These are phyloP conservation scores for Exophiala dermatitidis DNA, from an alignment of 2,329 filamentous ascomycete species.

Conservation along the genomic window DNA sequence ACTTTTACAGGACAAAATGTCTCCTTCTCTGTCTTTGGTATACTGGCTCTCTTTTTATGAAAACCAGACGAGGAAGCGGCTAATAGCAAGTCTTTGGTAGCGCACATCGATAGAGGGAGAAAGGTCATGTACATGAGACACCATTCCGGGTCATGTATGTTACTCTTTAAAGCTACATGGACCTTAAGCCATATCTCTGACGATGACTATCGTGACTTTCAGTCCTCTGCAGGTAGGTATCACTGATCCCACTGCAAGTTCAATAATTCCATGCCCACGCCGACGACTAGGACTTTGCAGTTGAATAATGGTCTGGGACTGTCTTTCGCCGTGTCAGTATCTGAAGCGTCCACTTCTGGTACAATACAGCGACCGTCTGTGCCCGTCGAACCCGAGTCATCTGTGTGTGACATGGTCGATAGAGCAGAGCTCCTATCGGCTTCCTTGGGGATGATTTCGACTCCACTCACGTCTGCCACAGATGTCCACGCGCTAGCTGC, in stretches of 20 bases:
- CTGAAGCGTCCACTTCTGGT: background rate
- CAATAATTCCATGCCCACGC: constrained; percentile 24
- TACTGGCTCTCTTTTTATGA: too few relatives aligned
- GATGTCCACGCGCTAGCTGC: constrained; percentile 19
- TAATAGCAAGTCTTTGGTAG: too few relatives aligned
- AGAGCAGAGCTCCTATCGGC: background rate
- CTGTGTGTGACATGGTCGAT: background rate
- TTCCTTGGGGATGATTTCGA: constrained; percentile 13
- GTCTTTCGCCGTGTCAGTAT: background rate
- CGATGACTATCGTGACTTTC: too few relatives aligned
- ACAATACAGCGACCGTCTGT: background rate
- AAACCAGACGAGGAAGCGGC: too few relatives aligned
- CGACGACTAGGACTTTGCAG: constrained; percentile 18
- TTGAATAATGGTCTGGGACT: background rate
- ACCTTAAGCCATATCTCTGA: too few relatives aligned
- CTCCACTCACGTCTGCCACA: constrained; percentile 24
- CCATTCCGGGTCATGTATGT: too few relatives aligned
- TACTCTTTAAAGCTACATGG: too few relatives aligned
- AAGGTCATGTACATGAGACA: too few relatives aligned
- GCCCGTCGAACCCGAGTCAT: background rate
- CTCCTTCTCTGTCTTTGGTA: too few relatives aligned
- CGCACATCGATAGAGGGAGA: too few relatives aligned
- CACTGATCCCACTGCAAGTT: background rate
- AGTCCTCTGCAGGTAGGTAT: too few relatives aligned
- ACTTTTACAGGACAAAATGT: background rate